Evolutionary conservation across 1,284 basidiomycete species (phyloP).

Genomic region (Chondrostereum purpureum): DNA sequence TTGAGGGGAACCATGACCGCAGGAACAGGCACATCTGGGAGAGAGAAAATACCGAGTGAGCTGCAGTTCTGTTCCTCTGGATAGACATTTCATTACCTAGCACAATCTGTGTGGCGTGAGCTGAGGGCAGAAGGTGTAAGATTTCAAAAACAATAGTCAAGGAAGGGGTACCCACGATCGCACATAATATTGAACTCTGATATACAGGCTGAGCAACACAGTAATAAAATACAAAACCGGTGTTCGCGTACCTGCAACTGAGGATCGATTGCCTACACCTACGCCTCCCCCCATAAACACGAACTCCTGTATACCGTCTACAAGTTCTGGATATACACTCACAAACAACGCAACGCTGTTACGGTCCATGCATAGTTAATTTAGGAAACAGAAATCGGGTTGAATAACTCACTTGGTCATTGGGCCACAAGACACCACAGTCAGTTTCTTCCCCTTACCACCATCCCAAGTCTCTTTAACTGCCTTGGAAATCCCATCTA

Average conservation of each 20-base stretch:
- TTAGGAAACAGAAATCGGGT: not conserved
- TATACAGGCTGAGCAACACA: constrained; percentile 3
- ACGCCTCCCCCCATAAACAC: constrained; percentile 88
- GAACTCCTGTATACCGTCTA: constrained; percentile 66
- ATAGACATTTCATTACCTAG: constrained; percentile 24
- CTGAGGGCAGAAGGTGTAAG: constrained; percentile 27
- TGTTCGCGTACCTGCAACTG: constrained; percentile 52
- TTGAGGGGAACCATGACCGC: constrained; percentile 78
- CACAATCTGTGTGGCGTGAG: constrained; percentile 77
- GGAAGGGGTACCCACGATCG: constrained; percentile 49
- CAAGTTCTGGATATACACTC: constrained; percentile 60
- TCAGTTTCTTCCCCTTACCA: constrained; percentile 49
- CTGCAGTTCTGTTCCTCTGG: constrained; percentile 26
- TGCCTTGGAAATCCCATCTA: constrained; percentile 60
- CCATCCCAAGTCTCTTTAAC: constrained; percentile 49
- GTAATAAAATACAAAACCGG: not conserved
- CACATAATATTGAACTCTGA: constrained; percentile 77
- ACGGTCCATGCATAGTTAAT: not conserved
- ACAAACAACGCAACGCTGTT: constrained; percentile 64
- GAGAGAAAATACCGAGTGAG: constrained; percentile 19
- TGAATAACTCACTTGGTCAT: constrained; percentile 57
- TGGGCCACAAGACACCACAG: constrained; percentile 69
- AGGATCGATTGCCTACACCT: constrained; percentile 74
- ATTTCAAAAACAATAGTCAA: no score
- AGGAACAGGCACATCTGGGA: constrained; percentile 37